These are phyloP conservation scores for Trichomonas gallinae DNA, from an alignment of 208 protist species.

Conservation along the genomic window DNA sequence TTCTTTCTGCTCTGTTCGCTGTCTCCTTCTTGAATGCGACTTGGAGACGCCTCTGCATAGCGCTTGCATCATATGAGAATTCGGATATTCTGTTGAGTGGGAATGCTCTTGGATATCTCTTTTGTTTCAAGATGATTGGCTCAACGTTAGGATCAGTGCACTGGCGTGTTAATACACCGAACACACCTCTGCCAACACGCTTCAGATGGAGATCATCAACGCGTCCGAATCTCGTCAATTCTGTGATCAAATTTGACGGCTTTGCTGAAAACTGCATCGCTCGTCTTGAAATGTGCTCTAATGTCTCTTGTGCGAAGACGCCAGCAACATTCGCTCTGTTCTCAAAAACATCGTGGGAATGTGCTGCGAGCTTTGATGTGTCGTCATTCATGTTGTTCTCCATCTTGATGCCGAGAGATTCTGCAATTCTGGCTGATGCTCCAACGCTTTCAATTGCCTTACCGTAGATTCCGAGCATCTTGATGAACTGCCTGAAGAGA, in stretches of 20 bases:
- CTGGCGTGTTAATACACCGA: background rate
- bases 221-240: background rate
- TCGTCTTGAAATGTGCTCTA: background rate
- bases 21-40: background rate
- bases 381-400: background rate
- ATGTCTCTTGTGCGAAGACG: background rate
- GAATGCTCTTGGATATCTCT: background rate
- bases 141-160: background rate
- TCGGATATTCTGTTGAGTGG: background rate
- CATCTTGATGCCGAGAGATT: background rate
- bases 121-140: background rate
- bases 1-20: background rate
- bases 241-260: background rate
- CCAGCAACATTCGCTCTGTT: background rate
- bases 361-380: background rate
- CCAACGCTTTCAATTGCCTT: background rate
- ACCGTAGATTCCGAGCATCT: background rate
- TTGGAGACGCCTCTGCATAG: background rate
- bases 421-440: background rate
- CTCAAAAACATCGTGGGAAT: background rate
- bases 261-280: background rate
- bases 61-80: background rate
- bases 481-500: background rate
- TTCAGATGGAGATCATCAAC: background rate
- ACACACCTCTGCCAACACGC: background rate